phyloP scores from a whole-genome alignment of 768 basidiomycete genomes.

The Russula compacta region DNA sequence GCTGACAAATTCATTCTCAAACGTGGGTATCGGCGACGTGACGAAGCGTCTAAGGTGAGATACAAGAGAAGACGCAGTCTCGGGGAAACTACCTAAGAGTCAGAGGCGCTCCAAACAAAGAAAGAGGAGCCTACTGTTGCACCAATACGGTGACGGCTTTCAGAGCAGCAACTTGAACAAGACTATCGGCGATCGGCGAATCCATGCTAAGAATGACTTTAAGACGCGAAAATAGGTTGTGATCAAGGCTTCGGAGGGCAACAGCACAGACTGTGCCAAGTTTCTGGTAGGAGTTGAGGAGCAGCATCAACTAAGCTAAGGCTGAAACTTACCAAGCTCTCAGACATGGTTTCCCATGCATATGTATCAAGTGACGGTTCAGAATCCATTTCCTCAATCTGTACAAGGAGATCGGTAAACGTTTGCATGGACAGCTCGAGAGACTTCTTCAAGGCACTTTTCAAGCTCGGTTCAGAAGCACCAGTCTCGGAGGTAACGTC shows the following conservation, averaged over 20 bases:
- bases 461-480: conserved; percentile 25
- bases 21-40: conserved; percentile 78
- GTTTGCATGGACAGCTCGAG: conserved; percentile 60
- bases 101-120: background rate
- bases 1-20: conserved; percentile 74
- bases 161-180: conserved; percentile 84
- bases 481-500: conserved; percentile 38
- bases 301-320: background rate
- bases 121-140: conserved; percentile 48
- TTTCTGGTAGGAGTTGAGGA: conserved; percentile 46
- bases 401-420: conserved; percentile 65
- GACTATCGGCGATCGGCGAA: conserved; percentile 70
- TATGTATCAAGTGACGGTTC: conserved; percentile 81
- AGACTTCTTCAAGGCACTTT: conserved; percentile 35
- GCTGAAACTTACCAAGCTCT: conserved; percentile 55
- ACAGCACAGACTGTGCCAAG: conserved; percentile 74
- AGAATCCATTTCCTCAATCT: conserved; percentile 75
- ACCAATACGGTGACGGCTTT: conserved; percentile 80
- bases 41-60: conserved; percentile 79
- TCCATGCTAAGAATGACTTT: conserved; percentile 70
- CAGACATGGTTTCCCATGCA: conserved; percentile 88
- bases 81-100: conserved; percentile 53
- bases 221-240: conserved; percentile 58
- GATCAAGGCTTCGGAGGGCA: conserved; percentile 58
- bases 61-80: conserved; percentile 65